Base-by-base conservation (phyloP, 495 filamentous ascomycete genomes). In the Recurvomyces mirabilis region DNA sequence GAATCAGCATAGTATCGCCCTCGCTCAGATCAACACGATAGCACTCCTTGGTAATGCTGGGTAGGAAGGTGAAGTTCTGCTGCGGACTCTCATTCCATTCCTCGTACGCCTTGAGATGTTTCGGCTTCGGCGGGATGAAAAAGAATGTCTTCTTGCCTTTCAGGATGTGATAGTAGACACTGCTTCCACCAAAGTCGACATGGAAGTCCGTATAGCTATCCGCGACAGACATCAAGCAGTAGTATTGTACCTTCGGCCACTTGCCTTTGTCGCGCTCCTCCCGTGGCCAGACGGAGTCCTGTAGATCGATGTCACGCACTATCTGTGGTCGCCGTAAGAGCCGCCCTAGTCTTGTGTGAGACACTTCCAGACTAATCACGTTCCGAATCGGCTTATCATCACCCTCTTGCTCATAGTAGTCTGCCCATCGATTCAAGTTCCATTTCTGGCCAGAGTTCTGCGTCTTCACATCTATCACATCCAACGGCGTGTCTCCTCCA, bases 141-240 rank as follows among this genome's bases (percentile, higher is more conserved):
- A 86, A 78, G 56, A 86, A 86, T 0, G 79, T 80, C 62, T 86
- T 86, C 57, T 74, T 77, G 41, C 81, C 81, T 53, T 80, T 80
- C 38, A 85, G 56, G 49, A 86, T 83, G 52, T 84, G 81, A 52
- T 86, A 86, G 55, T 78, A 86, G 7, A 86, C 81, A 1, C 79
- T 84, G 6, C 82, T 85, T 3, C 81, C 81, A 33, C 79, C 81
- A 61, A 86, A 86, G 56, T 86, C 81, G 51, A 86, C 81, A 58
- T 86, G 81, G 50, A 85, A 86, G 60, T 86, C 81, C 18, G 81
- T 86, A 47, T 81, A 86, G 48, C 79, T 83, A 56, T 86, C 78
- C 15, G 79, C 77, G 14, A 86, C 82, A 22, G 81, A 86, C 81
- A 86, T 86, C 28, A 86, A 61, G 55, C 74, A 81, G 62, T 82